Evolutionary conservation across 345 rosid genomes (phyloP).

Genomic region (Camelina sativa): DNA sequence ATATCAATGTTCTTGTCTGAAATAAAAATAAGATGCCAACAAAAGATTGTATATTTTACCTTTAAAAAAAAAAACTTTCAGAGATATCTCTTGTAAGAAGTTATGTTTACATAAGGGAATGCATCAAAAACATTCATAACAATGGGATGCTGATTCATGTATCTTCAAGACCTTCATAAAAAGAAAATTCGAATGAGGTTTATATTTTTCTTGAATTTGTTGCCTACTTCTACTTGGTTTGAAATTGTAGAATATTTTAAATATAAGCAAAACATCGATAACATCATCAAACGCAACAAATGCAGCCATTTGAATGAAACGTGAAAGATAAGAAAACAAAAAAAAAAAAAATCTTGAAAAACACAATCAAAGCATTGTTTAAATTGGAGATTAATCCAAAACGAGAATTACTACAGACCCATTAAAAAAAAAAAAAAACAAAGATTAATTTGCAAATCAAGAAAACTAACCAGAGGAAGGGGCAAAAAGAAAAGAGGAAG

Average conservation of each 20-base stretch:
- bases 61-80: not conserved
- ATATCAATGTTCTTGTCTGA: slow-evolving; percentile 17
- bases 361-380: slow-evolving; percentile 28
- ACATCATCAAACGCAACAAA: slow-evolving; percentile 27
- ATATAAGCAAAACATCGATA: slow-evolving; percentile 15
- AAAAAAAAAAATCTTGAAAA: slow-evolving; percentile 6
- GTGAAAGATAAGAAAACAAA: slow-evolving; percentile 28
- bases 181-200: not conserved
- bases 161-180: slow-evolving; percentile 39
- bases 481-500: slow-evolving; percentile 28
- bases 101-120: slow-evolving; percentile 22
- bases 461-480: slow-evolving; percentile 29
- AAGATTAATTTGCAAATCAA: not conserved
- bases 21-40: slow-evolving; percentile 3
- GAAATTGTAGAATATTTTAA: not conserved
- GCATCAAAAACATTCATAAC: slow-evolving; percentile 38
- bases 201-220: not conserved
- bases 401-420: not conserved
- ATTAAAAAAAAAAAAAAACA: not conserved
- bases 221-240: not conserved
- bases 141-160: slow-evolving; percentile 40
- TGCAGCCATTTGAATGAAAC: slow-evolving; percentile 34
- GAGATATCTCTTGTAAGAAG: slow-evolving; percentile 38
- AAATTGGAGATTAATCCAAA: not conserved
- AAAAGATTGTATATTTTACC: not conserved